Evolutionary conservation across 208 protist genomes (phyloP), one percentile per base, ranked within the genome.

Genomic region (Polymyxa betae): DNA sequence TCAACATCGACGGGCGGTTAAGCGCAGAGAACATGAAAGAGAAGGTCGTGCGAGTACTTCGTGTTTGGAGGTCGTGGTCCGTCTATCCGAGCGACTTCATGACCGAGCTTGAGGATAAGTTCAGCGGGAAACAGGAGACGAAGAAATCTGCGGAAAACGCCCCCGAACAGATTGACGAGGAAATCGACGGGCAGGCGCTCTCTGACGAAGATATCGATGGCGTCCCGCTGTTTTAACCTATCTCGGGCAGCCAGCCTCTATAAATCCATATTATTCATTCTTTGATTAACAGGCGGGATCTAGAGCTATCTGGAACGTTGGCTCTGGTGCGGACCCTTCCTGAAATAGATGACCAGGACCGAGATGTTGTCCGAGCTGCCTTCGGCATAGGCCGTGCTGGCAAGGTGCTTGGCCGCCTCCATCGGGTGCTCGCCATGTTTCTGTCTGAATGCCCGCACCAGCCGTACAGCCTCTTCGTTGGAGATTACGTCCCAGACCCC

Each of bases 321-420:
- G n/a, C 5, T 60, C 24, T 60, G 24, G 5, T 60, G 5, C 49
- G 49, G 5, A 60, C 49, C 24, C 16, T 82, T 35, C 12, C n/a
- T 43, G 68, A 90, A 35, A 35, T 1, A 41, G 64, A 88, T 68
- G 0, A 91, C 45, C n/a, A 92, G n/a, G 1, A 89, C 91, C 12
- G 91, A 91, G 43, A 92, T 91, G 41, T 92, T 92, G 54, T 92
- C 91, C 10, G 91, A 91, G n/a, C 77, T 90, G 35, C 91, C 91
- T 1, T 45, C 77, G 0, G 77, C 45, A 12, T 91, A 89, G 32
- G 77, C 38, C 89, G 88, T 54, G 41, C 77, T 90, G n/a, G 90
- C 24, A 1, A 92, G 89, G 16, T 45, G 49, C 90, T 91, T 90
- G 12, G 72, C 72, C n/a, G 72, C 72, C 72, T 82, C 72, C 72